phyloP scores from a whole-genome alignment of 345 rosid genomes.

The thale cress (Arabidopsis thaliana) region DNA sequence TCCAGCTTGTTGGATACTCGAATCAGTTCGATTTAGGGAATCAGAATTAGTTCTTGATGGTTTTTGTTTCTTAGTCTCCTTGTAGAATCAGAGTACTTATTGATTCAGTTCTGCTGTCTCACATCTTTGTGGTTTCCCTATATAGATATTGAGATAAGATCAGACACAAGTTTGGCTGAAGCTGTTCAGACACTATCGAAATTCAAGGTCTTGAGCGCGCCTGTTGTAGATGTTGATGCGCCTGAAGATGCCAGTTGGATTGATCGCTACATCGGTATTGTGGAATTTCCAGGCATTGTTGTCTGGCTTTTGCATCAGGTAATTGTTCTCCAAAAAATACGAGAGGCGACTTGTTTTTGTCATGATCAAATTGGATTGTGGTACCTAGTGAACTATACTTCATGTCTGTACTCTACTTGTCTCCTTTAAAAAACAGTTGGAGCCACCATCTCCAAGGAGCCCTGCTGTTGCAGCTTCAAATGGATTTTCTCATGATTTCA shows the following conservation, averaged over 20 bases:
- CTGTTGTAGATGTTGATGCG: slow-evolving; percentile 85
- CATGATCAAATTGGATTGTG: not conserved
- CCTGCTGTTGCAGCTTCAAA: slow-evolving; percentile 60
- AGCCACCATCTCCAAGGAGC: slow-evolving; percentile 91
- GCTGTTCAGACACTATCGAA: slow-evolving; percentile 78
- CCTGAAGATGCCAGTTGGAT: slow-evolving; percentile 89
- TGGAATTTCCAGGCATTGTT: slow-evolving; percentile 92
- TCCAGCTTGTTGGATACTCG: slow-evolving; percentile 1
- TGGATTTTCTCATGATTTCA: slow-evolving; percentile 45
- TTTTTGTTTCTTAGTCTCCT: not conserved
- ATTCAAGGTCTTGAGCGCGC: slow-evolving; percentile 76
- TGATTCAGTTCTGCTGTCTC: not conserved
- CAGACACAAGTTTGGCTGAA: slow-evolving; percentile 84
- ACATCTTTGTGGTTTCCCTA: slow-evolving; percentile 16
- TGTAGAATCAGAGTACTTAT: not conserved
- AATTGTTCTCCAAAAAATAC: slow-evolving; percentile 2
- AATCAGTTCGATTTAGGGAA: slow-evolving; percentile 13
- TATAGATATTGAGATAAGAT: slow-evolving; percentile 78
- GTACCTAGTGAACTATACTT: not conserved
- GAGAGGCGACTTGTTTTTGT: not conserved
- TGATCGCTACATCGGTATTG: slow-evolving; percentile 90
- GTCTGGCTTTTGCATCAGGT: slow-evolving; percentile 99
- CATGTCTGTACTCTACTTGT: slow-evolving; percentile 22
- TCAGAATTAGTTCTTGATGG: slow-evolving; percentile 17
- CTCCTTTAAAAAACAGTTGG: slow-evolving; percentile 56